These are phyloP conservation scores for Maudiozyma barnettii DNA, from an alignment of 805 yeast genomes.

Conservation along the genomic window DNA sequence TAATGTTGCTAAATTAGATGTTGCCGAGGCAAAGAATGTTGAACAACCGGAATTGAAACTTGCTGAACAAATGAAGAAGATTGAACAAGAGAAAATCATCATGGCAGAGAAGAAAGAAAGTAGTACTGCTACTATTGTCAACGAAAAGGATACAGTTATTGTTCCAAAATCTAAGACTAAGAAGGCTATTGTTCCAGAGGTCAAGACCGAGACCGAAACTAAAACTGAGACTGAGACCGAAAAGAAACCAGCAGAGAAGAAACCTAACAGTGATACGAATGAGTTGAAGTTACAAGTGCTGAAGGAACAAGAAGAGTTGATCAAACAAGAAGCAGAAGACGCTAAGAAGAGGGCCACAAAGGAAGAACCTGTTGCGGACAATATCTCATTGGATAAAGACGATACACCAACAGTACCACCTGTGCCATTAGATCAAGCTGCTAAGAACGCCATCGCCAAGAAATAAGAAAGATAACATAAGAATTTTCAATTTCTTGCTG, in stretches of 20 bases:
- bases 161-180: background rate
- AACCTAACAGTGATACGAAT: slow-evolving; percentile 29
- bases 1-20: slow-evolving; percentile 88
- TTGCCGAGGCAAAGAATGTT: slow-evolving; percentile 37
- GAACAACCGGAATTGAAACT: slow-evolving; percentile 12
- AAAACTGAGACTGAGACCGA: slow-evolving; percentile 4
- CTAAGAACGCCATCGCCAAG: slow-evolving; percentile 13
- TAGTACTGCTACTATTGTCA: background rate
- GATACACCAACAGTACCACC: slow-evolving; percentile 21
- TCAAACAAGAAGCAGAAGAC: slow-evolving; percentile 77
- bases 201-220: background rate
- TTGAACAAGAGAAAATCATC: background rate
- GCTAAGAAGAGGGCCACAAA: slow-evolving; percentile 34
- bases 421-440: slow-evolving; percentile 12
- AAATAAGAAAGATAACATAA: slow-evolving; percentile 5
- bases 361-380: slow-evolving; percentile 27
- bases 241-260: slow-evolving; percentile 4
- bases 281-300: slow-evolving; percentile 62
- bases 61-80: background rate
- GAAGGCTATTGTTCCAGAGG: background rate
- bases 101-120: background rate
- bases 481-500: too few relatives aligned
- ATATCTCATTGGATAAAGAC: slow-evolving; percentile 32
- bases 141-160: background rate
- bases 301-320: slow-evolving; percentile 72